Percentiles rank a stretch among this genome's conserved stretches.
Evolutionary conservation across 2,329 filamentous ascomycete species (phyloP).

Genomic region (Trichophyton simii): DNA sequence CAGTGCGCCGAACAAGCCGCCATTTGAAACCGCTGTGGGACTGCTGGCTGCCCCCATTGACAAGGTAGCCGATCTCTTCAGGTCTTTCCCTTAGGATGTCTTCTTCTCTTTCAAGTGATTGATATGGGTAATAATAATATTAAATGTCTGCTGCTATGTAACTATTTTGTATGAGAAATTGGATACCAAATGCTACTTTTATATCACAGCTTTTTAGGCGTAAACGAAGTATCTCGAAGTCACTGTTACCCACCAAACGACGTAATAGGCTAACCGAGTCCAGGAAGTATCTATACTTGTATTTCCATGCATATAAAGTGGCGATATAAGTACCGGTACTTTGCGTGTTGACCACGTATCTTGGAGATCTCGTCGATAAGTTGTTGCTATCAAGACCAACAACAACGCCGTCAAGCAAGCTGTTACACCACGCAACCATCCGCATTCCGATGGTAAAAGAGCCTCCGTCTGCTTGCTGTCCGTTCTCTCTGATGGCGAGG

Average conservation of each 20-base stretch:
- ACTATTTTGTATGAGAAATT: too few species aligned
- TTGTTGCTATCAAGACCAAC: not conserved
- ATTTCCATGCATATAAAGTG: not conserved
- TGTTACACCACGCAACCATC: not conserved
- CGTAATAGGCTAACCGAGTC: not conserved
- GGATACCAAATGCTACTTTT: not conserved
- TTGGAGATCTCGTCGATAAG: not conserved
- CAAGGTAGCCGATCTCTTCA: slow-evolving; percentile 42
- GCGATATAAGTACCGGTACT: not conserved
- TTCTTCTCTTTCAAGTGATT: not conserved
- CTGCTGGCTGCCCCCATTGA: slow-evolving; percentile 47
- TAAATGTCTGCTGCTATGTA: too few species aligned
- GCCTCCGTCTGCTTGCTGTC: not conserved
- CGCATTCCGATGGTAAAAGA: not conserved
- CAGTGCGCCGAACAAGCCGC: slow-evolving; percentile 39
- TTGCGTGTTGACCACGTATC: not conserved
- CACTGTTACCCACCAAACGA: not conserved
- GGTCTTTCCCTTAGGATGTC: slow-evolving; percentile 36
- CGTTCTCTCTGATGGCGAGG: slow-evolving; percentile 2
- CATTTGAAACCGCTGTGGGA: slow-evolving; percentile 44
- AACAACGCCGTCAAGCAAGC: not conserved
- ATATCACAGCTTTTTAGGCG: not conserved
- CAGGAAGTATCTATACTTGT: not conserved
- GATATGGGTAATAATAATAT: too few species aligned
- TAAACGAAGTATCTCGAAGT: not conserved